These are phyloP conservation scores for Fusarium globosum DNA, from an alignment of 2,329 filamentous ascomycete genomes.

Conservation along the genomic window DNA sequence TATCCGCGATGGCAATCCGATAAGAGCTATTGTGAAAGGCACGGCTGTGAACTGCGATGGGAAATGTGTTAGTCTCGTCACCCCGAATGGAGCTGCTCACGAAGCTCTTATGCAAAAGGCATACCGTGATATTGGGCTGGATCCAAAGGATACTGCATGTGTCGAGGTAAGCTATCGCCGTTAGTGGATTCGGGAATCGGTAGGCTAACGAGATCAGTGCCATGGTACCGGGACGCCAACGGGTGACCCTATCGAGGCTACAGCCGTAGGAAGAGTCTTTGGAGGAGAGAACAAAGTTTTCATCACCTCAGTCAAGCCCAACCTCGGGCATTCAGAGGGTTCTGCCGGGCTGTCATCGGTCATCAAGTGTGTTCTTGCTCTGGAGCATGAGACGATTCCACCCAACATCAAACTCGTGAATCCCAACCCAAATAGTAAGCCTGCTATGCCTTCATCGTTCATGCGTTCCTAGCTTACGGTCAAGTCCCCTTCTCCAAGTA, in stretches of 20 bases:
- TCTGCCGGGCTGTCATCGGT: conserved; percentile 40
- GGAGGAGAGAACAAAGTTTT: background rate
- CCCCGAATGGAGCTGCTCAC: conserved; percentile 41
- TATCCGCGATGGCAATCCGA: conserved; percentile 1
- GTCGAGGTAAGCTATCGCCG: background rate
- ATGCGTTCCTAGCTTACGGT: fast-evolving
- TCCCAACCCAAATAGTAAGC: conserved; percentile 40
- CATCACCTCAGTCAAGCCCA: conserved; percentile 51
- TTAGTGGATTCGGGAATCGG: too few relatives aligned
- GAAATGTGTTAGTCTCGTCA: background rate
- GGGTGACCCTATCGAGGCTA: conserved; percentile 31
- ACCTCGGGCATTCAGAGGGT: conserved; percentile 50
- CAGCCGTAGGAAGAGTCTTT: conserved; percentile 11
- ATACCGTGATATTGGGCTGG: conserved; percentile 41
- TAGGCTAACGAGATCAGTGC: background rate
- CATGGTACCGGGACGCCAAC: conserved; percentile 43
- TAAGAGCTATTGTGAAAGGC: background rate
- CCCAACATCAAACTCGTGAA: conserved; percentile 41
- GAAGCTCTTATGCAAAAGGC: conserved; percentile 46
- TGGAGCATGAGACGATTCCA: conserved; percentile 39
- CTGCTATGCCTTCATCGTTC: fast-evolving
- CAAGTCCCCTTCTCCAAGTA: conserved; percentile 1
- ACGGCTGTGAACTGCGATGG: conserved; percentile 8
- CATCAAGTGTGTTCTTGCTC: conserved; percentile 41
- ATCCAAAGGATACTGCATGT: conserved; percentile 28